Conservation (phyloP, 2,329 filamentous ascomycete species). For the Pestalotiopsis sp. region DNA sequence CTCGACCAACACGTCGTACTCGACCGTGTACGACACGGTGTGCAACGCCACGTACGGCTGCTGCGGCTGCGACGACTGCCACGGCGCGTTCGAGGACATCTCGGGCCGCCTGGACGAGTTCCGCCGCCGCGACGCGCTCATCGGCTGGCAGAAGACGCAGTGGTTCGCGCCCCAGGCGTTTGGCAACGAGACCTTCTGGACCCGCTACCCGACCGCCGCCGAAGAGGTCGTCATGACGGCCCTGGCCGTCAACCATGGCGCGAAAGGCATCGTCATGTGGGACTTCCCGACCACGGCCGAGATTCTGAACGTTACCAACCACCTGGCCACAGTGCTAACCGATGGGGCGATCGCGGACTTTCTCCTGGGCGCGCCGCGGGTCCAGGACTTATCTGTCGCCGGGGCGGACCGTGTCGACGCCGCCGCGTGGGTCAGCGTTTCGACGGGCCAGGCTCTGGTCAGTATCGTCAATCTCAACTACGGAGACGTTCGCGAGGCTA, state of each 20-base stretch:
- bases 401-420: slow-evolving; percentile 38
- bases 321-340: slow-evolving; percentile 43
- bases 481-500: not conserved
- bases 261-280: slow-evolving; percentile 53
- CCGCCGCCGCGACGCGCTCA: slow-evolving; percentile 41
- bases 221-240: slow-evolving; percentile 52
- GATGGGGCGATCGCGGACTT: slow-evolving; percentile 34
- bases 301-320: slow-evolving; percentile 35
- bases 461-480: slow-evolving; percentile 22
- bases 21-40: slow-evolving; percentile 44
- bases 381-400: slow-evolving; percentile 24
- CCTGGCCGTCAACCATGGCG: slow-evolving; percentile 50
- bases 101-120: slow-evolving; percentile 44
- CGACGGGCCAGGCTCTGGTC: slow-evolving; percentile 15
- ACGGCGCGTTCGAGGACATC: slow-evolving; percentile 46
- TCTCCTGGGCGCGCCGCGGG: slow-evolving; percentile 37
- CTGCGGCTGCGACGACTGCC: slow-evolving; percentile 56
- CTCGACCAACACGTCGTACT: slow-evolving; percentile 48
- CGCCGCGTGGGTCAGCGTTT: slow-evolving; percentile 40
- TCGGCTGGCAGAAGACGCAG: slow-evolving; percentile 42
- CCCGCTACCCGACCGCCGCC: slow-evolving; percentile 42
- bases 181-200: slow-evolving; percentile 49
- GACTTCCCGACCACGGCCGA: slow-evolving; percentile 43
- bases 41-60: slow-evolving; percentile 56
- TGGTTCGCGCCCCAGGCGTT: slow-evolving; percentile 57